Conservation (phyloP, 2,329 filamentous ascomycete species). For the Chlorencoelia australis region DNA sequence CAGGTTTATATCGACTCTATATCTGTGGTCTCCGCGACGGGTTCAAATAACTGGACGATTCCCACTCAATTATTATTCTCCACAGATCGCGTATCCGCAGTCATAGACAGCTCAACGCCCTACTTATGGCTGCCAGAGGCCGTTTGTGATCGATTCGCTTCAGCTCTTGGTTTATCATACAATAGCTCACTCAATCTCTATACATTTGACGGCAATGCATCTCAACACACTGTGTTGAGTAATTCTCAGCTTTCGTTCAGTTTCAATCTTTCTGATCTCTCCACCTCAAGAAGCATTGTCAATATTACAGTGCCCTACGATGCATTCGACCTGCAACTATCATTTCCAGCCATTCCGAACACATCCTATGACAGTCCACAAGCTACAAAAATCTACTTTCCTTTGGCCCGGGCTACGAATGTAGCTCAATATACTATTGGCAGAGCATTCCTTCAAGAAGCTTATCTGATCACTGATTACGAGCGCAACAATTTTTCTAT, state of each 20-base stretch:
- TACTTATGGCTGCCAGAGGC: constrained; percentile 51
- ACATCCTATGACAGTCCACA: constrained; percentile 36
- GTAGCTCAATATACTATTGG: constrained; percentile 27
- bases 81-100: constrained; percentile 18
- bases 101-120: constrained; percentile 53
- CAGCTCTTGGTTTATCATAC: constrained; percentile 53
- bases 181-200: constrained; percentile 56
- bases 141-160: constrained; percentile 55
- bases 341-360: constrained; percentile 26
- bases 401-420: constrained; percentile 22
- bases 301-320: constrained; percentile 27
- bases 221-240: constrained; percentile 40
- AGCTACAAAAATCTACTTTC: constrained; percentile 30
- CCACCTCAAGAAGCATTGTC: constrained; percentile 33
- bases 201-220: constrained; percentile 44
- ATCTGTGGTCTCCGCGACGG: constrained; percentile 13
- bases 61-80: constrained; percentile 14
- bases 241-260: constrained; percentile 40
- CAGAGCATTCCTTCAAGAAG: constrained; percentile 28
- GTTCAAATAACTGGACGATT: constrained; percentile 47
- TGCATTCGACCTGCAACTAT: constrained; percentile 25
- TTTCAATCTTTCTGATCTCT: constrained; percentile 43
- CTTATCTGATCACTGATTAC: constrained; percentile 28
- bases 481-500: constrained; percentile 26
- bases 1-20: constrained; percentile 18